Percentiles rank a stretch among this genome's conserved stretches.
Conservation (phyloP, 495 filamentous ascomycete species). For the Aspergillus kassunensis region DNA sequence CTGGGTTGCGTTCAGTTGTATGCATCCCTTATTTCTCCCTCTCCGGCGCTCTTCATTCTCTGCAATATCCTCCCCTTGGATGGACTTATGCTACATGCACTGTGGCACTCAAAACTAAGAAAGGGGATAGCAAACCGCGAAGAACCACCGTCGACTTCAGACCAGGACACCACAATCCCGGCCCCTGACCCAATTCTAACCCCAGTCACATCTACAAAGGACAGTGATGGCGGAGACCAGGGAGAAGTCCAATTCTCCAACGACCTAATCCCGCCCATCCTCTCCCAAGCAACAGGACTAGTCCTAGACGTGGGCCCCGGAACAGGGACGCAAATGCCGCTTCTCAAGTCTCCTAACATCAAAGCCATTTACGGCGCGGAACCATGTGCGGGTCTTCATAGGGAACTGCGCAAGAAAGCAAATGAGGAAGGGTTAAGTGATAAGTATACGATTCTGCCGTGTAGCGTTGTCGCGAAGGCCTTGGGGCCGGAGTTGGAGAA, state of each 20-base stretch:
- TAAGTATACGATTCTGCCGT: conserved; percentile 62
- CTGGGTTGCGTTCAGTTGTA: conserved; percentile 40
- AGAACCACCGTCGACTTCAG: conserved; percentile 1
- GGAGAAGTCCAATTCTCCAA: conserved; percentile 21
- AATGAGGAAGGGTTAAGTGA: conserved; percentile 46
- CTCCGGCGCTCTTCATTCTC: neutral
- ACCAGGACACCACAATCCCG: no score
- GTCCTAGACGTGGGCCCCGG: conserved; percentile 52
- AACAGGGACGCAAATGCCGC: conserved; percentile 44
- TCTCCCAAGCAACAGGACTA: conserved; percentile 31
- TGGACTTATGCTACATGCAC: no score
- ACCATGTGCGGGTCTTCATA: conserved; percentile 57
- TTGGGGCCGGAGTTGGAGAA: conserved; percentile 32
- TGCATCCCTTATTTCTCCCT: conserved; percentile 5
- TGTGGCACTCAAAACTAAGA: neutral
- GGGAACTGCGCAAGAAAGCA: conserved; percentile 42
- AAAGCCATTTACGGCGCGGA: conserved; percentile 64
- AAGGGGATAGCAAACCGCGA: neutral
- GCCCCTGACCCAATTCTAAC: no score
- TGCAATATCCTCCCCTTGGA: neutral
- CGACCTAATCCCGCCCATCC: conserved; percentile 38
- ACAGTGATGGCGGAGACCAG: no score
- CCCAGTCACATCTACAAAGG: no score
- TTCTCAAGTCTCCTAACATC: conserved; percentile 40
- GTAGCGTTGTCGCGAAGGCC: conserved; percentile 54